Evolutionary conservation across 2,329 filamentous ascomycete species (phyloP).

Genomic region (Fusarium euwallaceae): DNA sequence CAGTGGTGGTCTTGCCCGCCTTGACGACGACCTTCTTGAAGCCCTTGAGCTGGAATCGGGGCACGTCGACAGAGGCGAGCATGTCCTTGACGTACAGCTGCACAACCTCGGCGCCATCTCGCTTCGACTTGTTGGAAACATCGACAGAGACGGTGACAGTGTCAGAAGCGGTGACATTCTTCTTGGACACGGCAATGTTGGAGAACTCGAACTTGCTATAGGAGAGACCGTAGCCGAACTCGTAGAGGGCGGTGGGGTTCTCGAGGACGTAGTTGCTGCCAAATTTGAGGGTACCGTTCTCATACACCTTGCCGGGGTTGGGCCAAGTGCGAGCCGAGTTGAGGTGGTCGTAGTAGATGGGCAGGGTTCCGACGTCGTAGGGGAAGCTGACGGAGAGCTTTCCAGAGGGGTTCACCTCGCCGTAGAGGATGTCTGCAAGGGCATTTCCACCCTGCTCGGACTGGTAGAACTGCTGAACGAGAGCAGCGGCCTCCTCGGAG

Average conservation of each 20-base stretch:
- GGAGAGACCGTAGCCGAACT: constrained; percentile 75
- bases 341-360: constrained; percentile 79
- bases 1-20: constrained; percentile 69
- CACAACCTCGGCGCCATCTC: constrained; percentile 75
- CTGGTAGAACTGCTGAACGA: constrained; percentile 82
- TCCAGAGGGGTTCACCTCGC: constrained; percentile 74
- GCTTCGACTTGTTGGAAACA: constrained; percentile 69
- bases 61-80: constrained; percentile 72
- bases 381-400: constrained; percentile 77
- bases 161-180: constrained; percentile 61
- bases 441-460: constrained; percentile 77
- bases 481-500: constrained; percentile 71
- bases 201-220: constrained; percentile 75
- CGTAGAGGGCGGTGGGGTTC: constrained; percentile 70
- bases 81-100: constrained; percentile 77
- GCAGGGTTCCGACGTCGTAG: constrained; percentile 74
- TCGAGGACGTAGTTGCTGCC: constrained; percentile 75
- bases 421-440: constrained; percentile 75
- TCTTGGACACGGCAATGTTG: constrained; percentile 64
- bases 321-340: constrained; percentile 71
- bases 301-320: constrained; percentile 65
- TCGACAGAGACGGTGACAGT: constrained; percentile 70
- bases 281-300: constrained; percentile 73
- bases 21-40: constrained; percentile 75
- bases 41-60: constrained; percentile 74